Percentiles rank a stretch among this genome's conserved stretches.
phyloP scores from a whole-genome alignment of 176 grass and related monocot species.

The Saccharum officinarum region DNA sequence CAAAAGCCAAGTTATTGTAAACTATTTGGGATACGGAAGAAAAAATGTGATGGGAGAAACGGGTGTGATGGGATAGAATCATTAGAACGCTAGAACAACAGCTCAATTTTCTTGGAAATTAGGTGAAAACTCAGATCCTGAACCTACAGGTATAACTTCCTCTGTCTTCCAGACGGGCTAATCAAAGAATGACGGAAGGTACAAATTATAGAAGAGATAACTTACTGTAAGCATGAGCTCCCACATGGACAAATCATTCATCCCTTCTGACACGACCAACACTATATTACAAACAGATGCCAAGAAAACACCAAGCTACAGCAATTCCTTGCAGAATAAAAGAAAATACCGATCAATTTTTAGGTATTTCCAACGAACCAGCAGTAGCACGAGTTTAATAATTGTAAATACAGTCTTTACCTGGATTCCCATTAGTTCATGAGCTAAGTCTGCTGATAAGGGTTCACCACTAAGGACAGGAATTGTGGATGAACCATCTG shows the following conservation, averaged over 20 bases:
- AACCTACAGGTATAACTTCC: background rate
- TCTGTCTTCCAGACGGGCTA: background rate
- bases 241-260: conserved; percentile 79
- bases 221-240: conserved; percentile 91
- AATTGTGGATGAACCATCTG: conserved; percentile 80
- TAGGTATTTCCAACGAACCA: background rate
- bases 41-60: background rate
- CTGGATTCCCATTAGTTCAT: conserved; percentile 97
- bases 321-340: conserved; percentile 73
- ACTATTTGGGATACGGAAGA: background rate
- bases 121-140: background rate
- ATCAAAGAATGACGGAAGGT: background rate
- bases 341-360: conserved; percentile 55
- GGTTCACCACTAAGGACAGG: conserved; percentile 69
- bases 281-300: conserved; percentile 92
- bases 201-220: conserved; percentile 26
- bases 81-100: background rate
- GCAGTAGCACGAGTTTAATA: conserved; percentile 1
- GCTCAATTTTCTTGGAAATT: background rate
- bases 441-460: conserved; percentile 81
- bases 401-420: conserved; percentile 43
- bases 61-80: background rate
- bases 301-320: conserved; percentile 95
- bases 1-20: background rate
- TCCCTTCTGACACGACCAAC: conserved; percentile 83